Conservation (phyloP, 352 stramenopile genomes). For the Phytopythium delawarense region DNA sequence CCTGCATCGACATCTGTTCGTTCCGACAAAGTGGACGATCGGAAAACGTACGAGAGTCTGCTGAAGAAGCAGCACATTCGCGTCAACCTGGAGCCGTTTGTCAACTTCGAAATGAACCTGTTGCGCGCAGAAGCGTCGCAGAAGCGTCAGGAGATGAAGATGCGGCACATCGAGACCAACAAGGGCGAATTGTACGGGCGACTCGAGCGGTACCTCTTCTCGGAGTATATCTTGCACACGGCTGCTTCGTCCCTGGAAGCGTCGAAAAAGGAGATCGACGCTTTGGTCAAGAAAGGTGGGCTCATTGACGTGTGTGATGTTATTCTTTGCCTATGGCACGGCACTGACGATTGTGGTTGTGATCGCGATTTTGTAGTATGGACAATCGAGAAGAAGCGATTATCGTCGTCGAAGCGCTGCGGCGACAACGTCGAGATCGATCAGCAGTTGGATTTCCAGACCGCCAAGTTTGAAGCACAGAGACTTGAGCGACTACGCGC, state of each 20-base stretch:
- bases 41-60: conserved; percentile 22
- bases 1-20: conserved; percentile 5
- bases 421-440: conserved; percentile 58
- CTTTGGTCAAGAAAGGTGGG: conserved; percentile 69
- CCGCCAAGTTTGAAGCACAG: conserved; percentile 59
- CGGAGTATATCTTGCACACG: conserved; percentile 75
- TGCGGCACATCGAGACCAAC: conserved; percentile 79
- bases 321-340: neutral
- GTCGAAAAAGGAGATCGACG: conserved; percentile 63
- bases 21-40: conserved; percentile 9
- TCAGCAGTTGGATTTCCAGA: conserved; percentile 57
- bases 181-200: conserved; percentile 75
- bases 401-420: conserved; percentile 53
- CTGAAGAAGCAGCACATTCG: conserved; percentile 49
- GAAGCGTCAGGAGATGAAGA: conserved; percentile 80
- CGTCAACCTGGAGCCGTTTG: conserved; percentile 76
- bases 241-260: conserved; percentile 49
- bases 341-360: conserved; percentile 4
- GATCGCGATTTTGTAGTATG: conserved; percentile 26
- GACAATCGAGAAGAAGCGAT: conserved; percentile 51
- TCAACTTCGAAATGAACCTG: conserved; percentile 84
- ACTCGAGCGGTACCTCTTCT: conserved; percentile 72
- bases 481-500: conserved; percentile 62
- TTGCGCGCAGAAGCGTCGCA: conserved; percentile 69
- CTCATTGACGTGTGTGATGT: neutral